Evolutionary conservation across 2,329 filamentous ascomycete species (phyloP), one percentile per base, ranked within the genome.

Genomic region (Colletotrichum horii): DNA sequence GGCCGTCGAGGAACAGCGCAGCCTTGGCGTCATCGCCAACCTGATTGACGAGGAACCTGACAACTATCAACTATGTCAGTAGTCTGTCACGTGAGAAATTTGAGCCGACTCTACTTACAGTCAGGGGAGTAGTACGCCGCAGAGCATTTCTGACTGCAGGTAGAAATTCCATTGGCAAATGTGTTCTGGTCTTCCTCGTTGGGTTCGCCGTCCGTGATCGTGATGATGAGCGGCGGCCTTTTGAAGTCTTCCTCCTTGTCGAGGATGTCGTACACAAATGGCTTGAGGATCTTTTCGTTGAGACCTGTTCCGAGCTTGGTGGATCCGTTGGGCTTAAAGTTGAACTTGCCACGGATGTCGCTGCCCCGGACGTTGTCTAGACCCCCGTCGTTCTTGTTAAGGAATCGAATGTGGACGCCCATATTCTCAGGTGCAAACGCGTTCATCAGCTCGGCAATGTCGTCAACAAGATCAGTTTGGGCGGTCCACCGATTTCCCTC

Each of bases 101-200:
- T 2, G 11, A n/a, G 3, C 5, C 2, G 38, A n/a, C 1, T 2
- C 2, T n/a, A n/a, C 43, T 48, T 1, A 52, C 43, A 52, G n/a
- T 52, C 43, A 3, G 43, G 43, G 0, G 43, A 52, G 8, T 52
- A 52, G 6, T 52, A 52, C n/a, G 43, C 43, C 1, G 43, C 43
- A 22, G 43, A 52, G 2, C 43, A 52, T 52, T 52, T 52, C 4
- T 52, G 43, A 3, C 43, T 52, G 1, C 43, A 52, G 3, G 19
- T 52, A 14, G 43, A 52, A 3, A 52, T 52, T 22, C 43, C 43
- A 1, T 52, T 52, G 0, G 43, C 43, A 52, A 52, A 52, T 0
- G 43, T 52, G 43, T 22, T 52, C 43, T 52, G 43, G 2, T 52
- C 43, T 22, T 52, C 43, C 2, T 52, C 43, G 19, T 52, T 52